phyloP scores from a whole-genome alignment of 495 filamentous ascomycete species.

The Aspergillus olivimuriae region DNA sequence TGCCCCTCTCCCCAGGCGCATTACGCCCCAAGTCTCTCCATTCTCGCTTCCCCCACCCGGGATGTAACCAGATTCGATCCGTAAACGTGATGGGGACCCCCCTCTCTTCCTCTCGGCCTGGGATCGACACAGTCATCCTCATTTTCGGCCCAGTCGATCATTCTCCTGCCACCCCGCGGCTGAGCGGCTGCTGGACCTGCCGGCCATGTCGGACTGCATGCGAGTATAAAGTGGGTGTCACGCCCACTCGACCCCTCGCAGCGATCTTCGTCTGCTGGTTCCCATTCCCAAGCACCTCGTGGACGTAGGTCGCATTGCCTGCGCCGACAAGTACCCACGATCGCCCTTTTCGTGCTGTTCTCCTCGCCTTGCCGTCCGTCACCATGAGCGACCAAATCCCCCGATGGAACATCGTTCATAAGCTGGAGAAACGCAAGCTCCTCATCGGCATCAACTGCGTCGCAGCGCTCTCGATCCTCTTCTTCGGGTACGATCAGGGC shows the following conservation, averaged over 20 bases:
- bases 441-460: constrained; percentile 60
- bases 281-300: too few species aligned
- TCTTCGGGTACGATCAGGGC: constrained; percentile 63
- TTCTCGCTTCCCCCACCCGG: constrained; percentile 11
- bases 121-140: background rate
- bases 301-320: too few species aligned
- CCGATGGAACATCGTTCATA: constrained; percentile 53
- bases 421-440: constrained; percentile 55
- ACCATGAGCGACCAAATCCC: constrained; percentile 43
- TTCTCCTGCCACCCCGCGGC: background rate
- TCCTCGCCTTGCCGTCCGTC: constrained; percentile 1
- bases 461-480: constrained; percentile 54
- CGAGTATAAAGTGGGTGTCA: too few species aligned
- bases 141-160: background rate
- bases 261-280: too few species aligned
- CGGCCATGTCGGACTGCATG: too few species aligned
- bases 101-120: background rate
- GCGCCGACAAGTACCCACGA: too few species aligned
- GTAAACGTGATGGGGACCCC: background rate
- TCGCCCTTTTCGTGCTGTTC: background rate
- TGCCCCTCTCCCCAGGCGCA: too few species aligned
- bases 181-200: too few species aligned
- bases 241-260: too few species aligned
- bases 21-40: too few species aligned
- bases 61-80: constrained; percentile 20